Evolutionary conservation across 2,329 filamentous ascomycete species (phyloP).

Genomic region (Ceratocystis cacaofunesta): DNA sequence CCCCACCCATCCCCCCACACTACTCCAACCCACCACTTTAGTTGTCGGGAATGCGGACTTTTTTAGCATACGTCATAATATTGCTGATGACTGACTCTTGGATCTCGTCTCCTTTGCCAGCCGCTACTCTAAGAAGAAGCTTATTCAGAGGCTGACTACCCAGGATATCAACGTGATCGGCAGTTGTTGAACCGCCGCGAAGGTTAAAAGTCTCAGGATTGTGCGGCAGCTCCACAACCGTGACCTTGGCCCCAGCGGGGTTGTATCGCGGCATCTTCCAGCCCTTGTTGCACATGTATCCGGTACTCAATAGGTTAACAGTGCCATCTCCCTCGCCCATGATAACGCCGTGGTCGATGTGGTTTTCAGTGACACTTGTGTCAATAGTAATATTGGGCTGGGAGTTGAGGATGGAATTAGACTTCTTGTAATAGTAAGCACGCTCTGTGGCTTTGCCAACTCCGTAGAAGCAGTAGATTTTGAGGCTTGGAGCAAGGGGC

Average conservation of each 20-base stretch:
- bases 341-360: slow-evolving; percentile 75
- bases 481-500: slow-evolving; percentile 73
- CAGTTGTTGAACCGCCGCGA: slow-evolving; percentile 52
- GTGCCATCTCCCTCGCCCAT: slow-evolving; percentile 95
- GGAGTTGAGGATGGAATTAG: slow-evolving; percentile 49
- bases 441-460: slow-evolving; percentile 88
- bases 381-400: slow-evolving; percentile 58
- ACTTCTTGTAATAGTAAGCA: slow-evolving; percentile 70
- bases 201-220: slow-evolving; percentile 88
- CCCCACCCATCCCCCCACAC: not conserved
- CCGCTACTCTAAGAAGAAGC: slow-evolving; percentile 70
- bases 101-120: slow-evolving; percentile 68
- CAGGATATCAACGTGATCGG: slow-evolving; percentile 93
- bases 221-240: slow-evolving; percentile 88
- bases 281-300: slow-evolving; percentile 93
- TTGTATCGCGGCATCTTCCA: slow-evolving; percentile 94
- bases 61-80: slow-evolving; percentile 68
- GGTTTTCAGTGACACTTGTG: slow-evolving; percentile 42
- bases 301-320: slow-evolving; percentile 77
- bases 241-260: slow-evolving; percentile 65
- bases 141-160: slow-evolving; percentile 83
- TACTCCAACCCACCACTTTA: slow-evolving; percentile 13
- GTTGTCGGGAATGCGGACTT: slow-evolving; percentile 68
- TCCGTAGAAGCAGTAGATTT: slow-evolving; percentile 95
- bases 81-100: slow-evolving; percentile 63